phyloP scores from a whole-genome alignment of 345 rosid species.

The Pelargonium nanum region DNA sequence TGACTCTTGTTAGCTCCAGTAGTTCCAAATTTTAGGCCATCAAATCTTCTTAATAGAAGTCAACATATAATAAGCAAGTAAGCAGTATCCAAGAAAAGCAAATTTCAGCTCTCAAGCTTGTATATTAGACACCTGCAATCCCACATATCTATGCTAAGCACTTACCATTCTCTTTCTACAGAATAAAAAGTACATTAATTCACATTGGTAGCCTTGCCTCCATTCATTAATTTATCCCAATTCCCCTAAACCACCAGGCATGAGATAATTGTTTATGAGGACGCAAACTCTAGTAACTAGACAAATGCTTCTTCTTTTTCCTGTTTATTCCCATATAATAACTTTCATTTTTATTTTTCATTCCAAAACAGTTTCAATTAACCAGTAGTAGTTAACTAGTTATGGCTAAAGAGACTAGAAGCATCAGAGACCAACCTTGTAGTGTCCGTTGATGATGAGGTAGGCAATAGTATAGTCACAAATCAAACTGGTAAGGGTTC shows the following conservation, averaged over 20 bases:
- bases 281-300: neutral
- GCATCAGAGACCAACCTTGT: slow-evolving; percentile 20
- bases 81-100: neutral
- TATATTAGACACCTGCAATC: slow-evolving; percentile 1
- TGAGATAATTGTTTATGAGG: neutral
- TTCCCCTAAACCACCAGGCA: neutral
- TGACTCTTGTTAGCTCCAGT: too few species aligned
- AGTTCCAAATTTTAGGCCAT: neutral
- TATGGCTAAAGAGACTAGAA: too few species aligned
- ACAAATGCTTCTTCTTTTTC: neutral
- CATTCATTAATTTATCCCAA: neutral
- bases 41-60: neutral
- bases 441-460: slow-evolving; percentile 4
- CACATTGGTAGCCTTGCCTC: neutral
- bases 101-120: neutral
- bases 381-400: too few species aligned
- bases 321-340: neutral
- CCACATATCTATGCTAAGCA: neutral
- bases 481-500: slow-evolving; percentile 39
- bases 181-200: neutral
- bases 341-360: neutral
- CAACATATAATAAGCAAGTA: neutral
- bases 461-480: slow-evolving; percentile 6
- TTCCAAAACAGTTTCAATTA: neutral
- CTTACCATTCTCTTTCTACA: neutral